Evolutionary conservation across 2,329 filamentous ascomycete genomes (phyloP).

Genomic region (Ilyonectria robusta): DNA sequence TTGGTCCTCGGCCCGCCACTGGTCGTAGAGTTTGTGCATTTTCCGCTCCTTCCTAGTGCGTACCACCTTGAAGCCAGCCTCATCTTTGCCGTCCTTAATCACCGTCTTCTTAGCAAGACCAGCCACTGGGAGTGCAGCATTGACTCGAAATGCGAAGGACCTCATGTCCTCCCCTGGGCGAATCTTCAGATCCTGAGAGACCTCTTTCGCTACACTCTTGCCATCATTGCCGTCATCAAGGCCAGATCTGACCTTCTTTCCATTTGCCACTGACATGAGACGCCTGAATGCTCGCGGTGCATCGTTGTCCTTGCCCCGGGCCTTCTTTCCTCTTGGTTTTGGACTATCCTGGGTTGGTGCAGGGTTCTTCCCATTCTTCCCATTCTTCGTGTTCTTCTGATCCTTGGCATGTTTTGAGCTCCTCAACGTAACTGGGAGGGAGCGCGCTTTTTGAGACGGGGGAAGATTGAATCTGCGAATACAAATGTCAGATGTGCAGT

Average conservation of each 20-base stretch:
- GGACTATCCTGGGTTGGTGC: constrained; percentile 45
- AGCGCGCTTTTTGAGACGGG: constrained; percentile 63
- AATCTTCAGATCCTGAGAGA: constrained; percentile 72
- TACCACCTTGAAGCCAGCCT: constrained; percentile 75
- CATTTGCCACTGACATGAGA: constrained; percentile 80
- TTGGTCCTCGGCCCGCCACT: constrained; percentile 79
- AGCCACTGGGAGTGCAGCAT: constrained; percentile 84
- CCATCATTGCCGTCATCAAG: constrained; percentile 76
- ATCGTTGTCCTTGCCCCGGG: constrained; percentile 74
- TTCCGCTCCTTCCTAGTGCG: constrained; percentile 88
- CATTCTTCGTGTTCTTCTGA: constrained; percentile 47
- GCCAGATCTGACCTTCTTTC: constrained; percentile 73
- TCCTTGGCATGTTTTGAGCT: constrained; percentile 31
- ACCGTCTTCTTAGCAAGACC: constrained; percentile 75
- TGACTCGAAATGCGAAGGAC: constrained; percentile 86
- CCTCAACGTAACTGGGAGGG: constrained; percentile 62
- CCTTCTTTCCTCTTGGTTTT: constrained; percentile 60
- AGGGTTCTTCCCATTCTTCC: constrained; percentile 52
- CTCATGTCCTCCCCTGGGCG: constrained; percentile 86
- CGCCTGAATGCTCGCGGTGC: constrained; percentile 90
- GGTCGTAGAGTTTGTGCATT: constrained; percentile 84
- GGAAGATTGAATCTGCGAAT: constrained; percentile 64
- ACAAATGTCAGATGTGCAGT: constrained; percentile 34
- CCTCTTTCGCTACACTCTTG: constrained; percentile 43
- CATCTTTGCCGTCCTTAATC: constrained; percentile 72